Percentiles rank a stretch among this genome's conserved stretches.
Conservation (phyloP, 768 basidiomycete genomes). For the Phanerochaete carnosa region DNA sequence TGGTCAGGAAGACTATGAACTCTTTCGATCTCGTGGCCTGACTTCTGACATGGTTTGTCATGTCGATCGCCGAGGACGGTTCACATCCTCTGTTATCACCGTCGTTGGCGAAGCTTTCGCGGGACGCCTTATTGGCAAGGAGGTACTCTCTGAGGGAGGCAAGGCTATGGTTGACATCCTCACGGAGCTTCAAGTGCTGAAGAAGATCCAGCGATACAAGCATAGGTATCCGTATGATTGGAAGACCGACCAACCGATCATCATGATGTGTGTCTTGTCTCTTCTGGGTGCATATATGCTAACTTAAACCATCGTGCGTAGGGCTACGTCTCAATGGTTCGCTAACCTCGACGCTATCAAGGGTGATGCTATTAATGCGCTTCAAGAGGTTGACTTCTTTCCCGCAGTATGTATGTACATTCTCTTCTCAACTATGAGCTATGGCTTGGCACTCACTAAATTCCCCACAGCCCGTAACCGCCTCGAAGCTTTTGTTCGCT, state of each 20-base stretch:
- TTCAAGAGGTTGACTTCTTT: slow-evolving; percentile 70
- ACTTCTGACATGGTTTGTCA: slow-evolving; percentile 61
- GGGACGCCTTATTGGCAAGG: slow-evolving; percentile 54
- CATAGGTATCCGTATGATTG: slow-evolving; percentile 97
- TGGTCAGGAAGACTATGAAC: slow-evolving; percentile 86
- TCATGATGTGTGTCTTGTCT: slow-evolving; percentile 65
- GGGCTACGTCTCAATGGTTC: slow-evolving; percentile 97
- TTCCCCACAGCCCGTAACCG: slow-evolving; percentile 67
- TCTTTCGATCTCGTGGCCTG: slow-evolving; percentile 58
- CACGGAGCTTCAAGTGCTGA: slow-evolving; percentile 47
- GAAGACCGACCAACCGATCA: slow-evolving; percentile 91
- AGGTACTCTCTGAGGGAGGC: slow-evolving; percentile 72
- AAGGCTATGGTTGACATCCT: slow-evolving; percentile 64
- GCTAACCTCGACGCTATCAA: slow-evolving; percentile 89
- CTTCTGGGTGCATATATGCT: neutral
- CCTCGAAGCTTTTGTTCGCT: slow-evolving; percentile 81
- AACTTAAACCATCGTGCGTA: slow-evolving; percentile 26
- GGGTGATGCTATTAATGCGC: slow-evolving; percentile 61
- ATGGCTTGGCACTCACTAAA: neutral
- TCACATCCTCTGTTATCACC: slow-evolving; percentile 54
- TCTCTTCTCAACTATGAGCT: slow-evolving; percentile 3
- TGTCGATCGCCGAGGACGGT: slow-evolving; percentile 74
- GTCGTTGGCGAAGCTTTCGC: slow-evolving; percentile 51
- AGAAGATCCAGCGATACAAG: slow-evolving; percentile 67
- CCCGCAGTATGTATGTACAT: slow-evolving; percentile 65